A percentile compares a stretch with the other conserved stretches of the same genome.
Conservation (phyloP, 2,329 filamentous ascomycete genomes). For the Bimuria novae-zelandiae region DNA sequence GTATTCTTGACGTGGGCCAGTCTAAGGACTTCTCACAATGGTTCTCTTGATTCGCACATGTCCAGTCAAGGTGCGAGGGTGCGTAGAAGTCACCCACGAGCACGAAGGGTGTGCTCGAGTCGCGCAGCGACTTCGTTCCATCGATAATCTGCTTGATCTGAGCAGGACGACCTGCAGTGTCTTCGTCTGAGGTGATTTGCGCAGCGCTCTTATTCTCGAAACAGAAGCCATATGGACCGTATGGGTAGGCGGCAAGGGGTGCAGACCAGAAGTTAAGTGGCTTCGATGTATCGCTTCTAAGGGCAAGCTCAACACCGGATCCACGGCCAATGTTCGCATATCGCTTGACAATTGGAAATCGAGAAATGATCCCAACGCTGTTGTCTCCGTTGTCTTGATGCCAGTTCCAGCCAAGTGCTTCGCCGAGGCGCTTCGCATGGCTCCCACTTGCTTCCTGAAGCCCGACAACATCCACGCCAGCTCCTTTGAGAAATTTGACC, state of each 20-base stretch:
- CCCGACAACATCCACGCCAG: constrained; percentile 11
- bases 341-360: constrained; percentile 10
- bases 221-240: constrained; percentile 15
- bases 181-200: constrained; percentile 3
- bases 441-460: constrained; percentile 13
- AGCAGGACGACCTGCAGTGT: not conserved
- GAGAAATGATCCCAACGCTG: constrained; percentile 15
- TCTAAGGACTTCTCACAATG: constrained; percentile 9
- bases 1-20: constrained; percentile 10
- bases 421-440: constrained; percentile 14
- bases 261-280: constrained; percentile 15
- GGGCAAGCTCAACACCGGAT: constrained; percentile 9
- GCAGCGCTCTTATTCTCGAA: constrained; percentile 9
- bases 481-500: constrained; percentile 9
- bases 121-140: constrained; percentile 8
- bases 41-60: not conserved
- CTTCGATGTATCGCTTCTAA: constrained; percentile 8
- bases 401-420: constrained; percentile 17
- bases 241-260: constrained; percentile 7
- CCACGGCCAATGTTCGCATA: constrained; percentile 7
- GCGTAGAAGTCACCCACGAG: constrained; percentile 17
- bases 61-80: constrained; percentile 15
- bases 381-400: constrained; percentile 8
- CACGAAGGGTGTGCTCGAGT: constrained; percentile 7
- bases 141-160: constrained; percentile 9